phyloP scores from a whole-genome alignment of 176 grass and related monocot genomes.

The Bothriochloa decipiens region DNA sequence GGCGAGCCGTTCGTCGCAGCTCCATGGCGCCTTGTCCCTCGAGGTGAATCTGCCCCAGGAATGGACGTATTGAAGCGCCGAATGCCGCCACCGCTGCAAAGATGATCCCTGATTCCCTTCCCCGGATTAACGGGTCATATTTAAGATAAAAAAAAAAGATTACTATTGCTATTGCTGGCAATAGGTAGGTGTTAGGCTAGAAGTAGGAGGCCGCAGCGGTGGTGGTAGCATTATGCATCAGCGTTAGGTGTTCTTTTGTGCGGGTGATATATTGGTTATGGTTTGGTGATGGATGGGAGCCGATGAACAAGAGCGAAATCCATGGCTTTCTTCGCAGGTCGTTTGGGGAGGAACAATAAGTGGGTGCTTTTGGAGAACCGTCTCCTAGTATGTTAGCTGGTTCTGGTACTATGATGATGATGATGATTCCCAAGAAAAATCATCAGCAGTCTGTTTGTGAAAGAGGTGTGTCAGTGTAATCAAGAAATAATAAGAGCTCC shows the following conservation, averaged over 20 bases:
- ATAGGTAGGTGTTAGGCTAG: constrained; percentile 60
- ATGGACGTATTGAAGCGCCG: constrained; percentile 79
- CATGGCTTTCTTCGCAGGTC: constrained; percentile 37
- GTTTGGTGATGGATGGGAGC: constrained; percentile 28
- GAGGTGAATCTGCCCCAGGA: constrained; percentile 71
- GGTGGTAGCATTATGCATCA: constrained; percentile 44
- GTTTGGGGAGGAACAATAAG: constrained; percentile 27
- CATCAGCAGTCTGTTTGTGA: constrained; percentile 24
- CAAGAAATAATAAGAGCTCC: constrained; percentile 44
- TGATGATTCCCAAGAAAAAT: constrained; percentile 26
- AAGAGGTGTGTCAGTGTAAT: constrained; percentile 29
- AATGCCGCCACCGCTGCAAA: not conserved
- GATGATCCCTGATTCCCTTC: not conserved
- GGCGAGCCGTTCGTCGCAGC: not conserved
- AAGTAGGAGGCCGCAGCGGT: constrained; percentile 42
- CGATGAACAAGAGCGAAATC: constrained; percentile 29
- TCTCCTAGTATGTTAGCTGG: not conserved
- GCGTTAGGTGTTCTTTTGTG: constrained; percentile 63
- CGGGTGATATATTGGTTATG: constrained; percentile 59
- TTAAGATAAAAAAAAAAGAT: constrained; percentile 1
- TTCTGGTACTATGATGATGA: constrained; percentile 14
- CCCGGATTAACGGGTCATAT: constrained; percentile 35
- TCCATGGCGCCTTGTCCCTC: not conserved
- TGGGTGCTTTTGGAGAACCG: constrained; percentile 16
- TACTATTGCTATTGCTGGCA: constrained; percentile 35